Base-by-base conservation (phyloP, 148 eudicot species). In the Silene latifolia region DNA sequence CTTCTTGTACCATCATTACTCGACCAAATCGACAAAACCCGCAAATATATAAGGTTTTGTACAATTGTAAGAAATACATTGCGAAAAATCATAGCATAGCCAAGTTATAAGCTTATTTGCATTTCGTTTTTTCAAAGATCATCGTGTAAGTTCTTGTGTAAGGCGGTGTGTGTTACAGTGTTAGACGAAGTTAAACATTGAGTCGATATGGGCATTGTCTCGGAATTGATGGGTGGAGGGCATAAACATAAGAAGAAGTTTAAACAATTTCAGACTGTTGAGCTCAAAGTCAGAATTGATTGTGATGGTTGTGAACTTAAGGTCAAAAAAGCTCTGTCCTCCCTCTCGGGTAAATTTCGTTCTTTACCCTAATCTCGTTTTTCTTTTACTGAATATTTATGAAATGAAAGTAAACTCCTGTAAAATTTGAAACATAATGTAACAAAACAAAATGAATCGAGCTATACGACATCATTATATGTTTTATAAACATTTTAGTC, bases 291-390 rank as follows among this genome's bases (percentile, higher is more conserved):
- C 48, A 86, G 89, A 79, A 93, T 93, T 86, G 91, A 90, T 65
- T 93, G 98, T 79, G 93, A 93, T 85, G 98, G 98, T 2, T 93
- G 98, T 83, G 93, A 87, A 77, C 91, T 87, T 24, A 90, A 89
- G 80, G 89, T 92, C 81, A 90, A 88, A 86, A 93, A 86, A 46
- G 82, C 93, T 39, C 67, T 89, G 68, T 86, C 88, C 72, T 88
- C 94, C 2, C 67, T 93, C 23, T 84, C 80, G 57, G 97, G 96
- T 91, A 85, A 11, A 24, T 67, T 6, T 21, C 14, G 17, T 53
- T 2, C 4, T 0, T 2, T 3, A 8, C 42, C 20, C 27, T 56
- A 5, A 4, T 69, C 51, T 8, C 51, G 12, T 47, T 47, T 10
- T 48, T 48, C 54, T 47, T 47, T 47, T 12, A 12, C 53, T 47